Conservation (phyloP, 179 eudicot genomes). For the Carnegiea gigantea region DNA sequence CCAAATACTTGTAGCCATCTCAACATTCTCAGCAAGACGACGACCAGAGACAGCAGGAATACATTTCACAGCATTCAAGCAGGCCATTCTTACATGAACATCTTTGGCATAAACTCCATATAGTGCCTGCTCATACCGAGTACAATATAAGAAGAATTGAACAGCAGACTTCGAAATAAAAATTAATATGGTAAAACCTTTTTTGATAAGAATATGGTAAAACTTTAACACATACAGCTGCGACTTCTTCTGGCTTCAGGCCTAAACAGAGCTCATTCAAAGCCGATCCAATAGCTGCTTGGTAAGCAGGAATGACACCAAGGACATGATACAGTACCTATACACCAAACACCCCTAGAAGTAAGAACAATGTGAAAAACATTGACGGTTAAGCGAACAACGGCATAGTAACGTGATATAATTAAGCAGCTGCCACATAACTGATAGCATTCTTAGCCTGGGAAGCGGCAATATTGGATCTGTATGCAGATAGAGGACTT, state of each 20-base stretch:
- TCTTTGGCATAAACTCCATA: conserved; percentile 91
- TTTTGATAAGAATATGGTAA: not conserved
- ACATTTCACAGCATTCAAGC: conserved; percentile 93
- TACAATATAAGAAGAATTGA: conserved; percentile 8
- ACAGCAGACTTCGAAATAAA: not conserved
- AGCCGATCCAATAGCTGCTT: conserved; percentile 78
- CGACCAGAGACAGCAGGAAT: conserved; percentile 88
- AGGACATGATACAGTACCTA: conserved; percentile 96
- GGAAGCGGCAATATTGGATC: conserved; percentile 94
- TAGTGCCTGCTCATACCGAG: conserved; percentile 57
- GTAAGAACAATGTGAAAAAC: conserved; percentile 15
- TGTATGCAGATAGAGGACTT: conserved; percentile 78
- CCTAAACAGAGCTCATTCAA: conserved; percentile 95
- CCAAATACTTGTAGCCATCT: conserved; percentile 94
- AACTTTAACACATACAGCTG: conserved; percentile 57
- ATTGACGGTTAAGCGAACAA: not conserved
- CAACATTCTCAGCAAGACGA: conserved; percentile 70
- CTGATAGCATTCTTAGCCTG: conserved; percentile 95
- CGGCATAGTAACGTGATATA: not conserved
- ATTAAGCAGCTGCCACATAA: conserved; percentile 34
- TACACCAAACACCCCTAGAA: conserved; percentile 19
- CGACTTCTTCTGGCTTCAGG: conserved; percentile 72
- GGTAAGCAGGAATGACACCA: conserved; percentile 82
- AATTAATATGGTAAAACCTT: not conserved
- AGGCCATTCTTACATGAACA: conserved; percentile 88